Evolutionary conservation across 2,329 filamentous ascomycete species (phyloP).

Genomic region (Exophiala calicioides): DNA sequence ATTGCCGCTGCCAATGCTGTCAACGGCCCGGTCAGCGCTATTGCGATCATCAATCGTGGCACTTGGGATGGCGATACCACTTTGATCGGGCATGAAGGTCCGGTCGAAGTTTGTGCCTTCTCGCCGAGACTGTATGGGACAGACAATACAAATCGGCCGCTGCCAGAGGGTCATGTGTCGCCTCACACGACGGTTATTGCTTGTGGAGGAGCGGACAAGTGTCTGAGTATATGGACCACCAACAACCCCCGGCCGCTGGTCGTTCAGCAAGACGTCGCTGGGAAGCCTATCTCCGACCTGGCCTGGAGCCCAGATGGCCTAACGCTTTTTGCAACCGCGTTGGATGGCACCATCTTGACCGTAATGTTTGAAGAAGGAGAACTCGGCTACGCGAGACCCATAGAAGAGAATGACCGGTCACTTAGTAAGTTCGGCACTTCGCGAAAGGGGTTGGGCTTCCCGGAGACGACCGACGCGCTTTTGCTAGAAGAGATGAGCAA

Average conservation of each 20-base stretch:
- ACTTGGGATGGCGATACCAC: slow-evolving; percentile 97
- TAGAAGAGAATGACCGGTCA: slow-evolving; percentile 88
- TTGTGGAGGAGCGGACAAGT: slow-evolving; percentile 95
- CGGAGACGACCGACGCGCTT: slow-evolving; percentile 87
- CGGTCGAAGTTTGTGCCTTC: slow-evolving; percentile 96
- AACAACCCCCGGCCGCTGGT: slow-evolving; percentile 89
- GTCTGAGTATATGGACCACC: slow-evolving; percentile 95
- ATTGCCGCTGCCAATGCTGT: slow-evolving; percentile 96
- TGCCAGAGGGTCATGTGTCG: slow-evolving; percentile 44
- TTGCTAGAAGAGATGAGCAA: slow-evolving; percentile 89
- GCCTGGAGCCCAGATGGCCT: slow-evolving; percentile 92
- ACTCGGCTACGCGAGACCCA: slow-evolving; percentile 80
- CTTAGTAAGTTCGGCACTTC: slow-evolving; percentile 90
- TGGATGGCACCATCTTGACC: slow-evolving; percentile 85
- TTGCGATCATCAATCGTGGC: slow-evolving; percentile 90
- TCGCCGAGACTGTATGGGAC: slow-evolving; percentile 86
- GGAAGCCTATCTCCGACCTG: slow-evolving; percentile 90
- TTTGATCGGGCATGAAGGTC: slow-evolving; percentile 93
- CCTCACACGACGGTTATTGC: slow-evolving; percentile 86
- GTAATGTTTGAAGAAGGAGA: slow-evolving; percentile 83
- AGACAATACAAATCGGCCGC: slow-evolving; percentile 60
- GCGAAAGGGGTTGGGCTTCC: slow-evolving; percentile 82
- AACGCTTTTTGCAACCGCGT: slow-evolving; percentile 78
- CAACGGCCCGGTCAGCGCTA: slow-evolving; percentile 94
- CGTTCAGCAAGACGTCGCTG: slow-evolving; percentile 82